Conservation (phyloP, 768 basidiomycete genomes). For the Tricholoma flavovirens region DNA sequence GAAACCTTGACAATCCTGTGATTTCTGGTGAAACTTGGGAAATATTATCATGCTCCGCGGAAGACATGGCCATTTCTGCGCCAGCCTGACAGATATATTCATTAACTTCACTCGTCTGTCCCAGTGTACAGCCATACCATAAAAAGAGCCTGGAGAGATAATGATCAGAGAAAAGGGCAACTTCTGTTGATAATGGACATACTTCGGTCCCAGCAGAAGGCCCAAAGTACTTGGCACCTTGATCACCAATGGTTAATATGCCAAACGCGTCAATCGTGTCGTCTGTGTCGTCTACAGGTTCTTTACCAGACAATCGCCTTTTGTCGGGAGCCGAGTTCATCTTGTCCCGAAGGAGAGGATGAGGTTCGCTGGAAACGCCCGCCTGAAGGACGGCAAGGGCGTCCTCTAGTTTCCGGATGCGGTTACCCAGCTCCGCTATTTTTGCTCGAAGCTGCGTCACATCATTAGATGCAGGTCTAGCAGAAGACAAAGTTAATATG, state of each 20-base stretch:
- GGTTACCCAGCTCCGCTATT: constrained; percentile 49
- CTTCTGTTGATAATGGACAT: constrained; percentile 6
- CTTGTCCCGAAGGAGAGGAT: constrained; percentile 64
- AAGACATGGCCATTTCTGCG: constrained; percentile 34
- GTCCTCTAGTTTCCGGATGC: constrained; percentile 60
- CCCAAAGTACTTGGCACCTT: constrained; percentile 67
- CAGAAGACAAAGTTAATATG: background rate
- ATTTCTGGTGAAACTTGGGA: constrained; percentile 39
- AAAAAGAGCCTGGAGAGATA: constrained; percentile 39
- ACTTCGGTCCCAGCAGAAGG: constrained; percentile 73
- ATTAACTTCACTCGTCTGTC: background rate
- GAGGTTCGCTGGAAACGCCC: constrained; percentile 54
- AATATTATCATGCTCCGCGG: constrained; percentile 30
- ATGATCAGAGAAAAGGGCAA: background rate
- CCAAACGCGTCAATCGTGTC: constrained; percentile 55
- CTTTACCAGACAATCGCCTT: constrained; percentile 26
- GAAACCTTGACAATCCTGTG: constrained; percentile 40
- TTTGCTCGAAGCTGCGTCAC: constrained; percentile 57
- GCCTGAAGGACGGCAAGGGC: constrained; percentile 66
- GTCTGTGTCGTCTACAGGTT: constrained; percentile 11
- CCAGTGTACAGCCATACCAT: constrained; percentile 28
- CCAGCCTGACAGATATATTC: constrained; percentile 35
- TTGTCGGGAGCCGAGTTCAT: constrained; percentile 59
- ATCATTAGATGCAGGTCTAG: constrained; percentile 53
- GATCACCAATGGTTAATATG: constrained; percentile 64